phyloP scores from a whole-genome alignment of 2,329 filamentous ascomycete genomes.

The Pseudopyrenochaeta lycopersici region DNA sequence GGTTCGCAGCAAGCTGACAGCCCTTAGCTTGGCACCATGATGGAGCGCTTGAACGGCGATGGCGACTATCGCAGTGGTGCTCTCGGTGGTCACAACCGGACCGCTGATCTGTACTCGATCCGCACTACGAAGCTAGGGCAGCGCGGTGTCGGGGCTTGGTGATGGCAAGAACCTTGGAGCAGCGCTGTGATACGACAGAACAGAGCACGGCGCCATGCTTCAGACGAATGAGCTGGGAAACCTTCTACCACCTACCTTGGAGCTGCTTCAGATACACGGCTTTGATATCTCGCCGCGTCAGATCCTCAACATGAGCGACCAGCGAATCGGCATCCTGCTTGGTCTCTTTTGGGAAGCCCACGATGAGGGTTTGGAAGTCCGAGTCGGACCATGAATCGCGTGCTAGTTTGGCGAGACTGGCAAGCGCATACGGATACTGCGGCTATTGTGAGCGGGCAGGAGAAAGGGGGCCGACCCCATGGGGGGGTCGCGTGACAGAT shows the following conservation, averaged over 20 bases:
- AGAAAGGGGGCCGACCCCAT: slow-evolving; percentile 22
- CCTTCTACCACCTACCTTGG: slow-evolving; percentile 58
- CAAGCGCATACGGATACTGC: slow-evolving; percentile 81
- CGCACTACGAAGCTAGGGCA: slow-evolving; percentile 24
- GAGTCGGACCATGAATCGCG: slow-evolving; percentile 72
- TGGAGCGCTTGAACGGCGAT: slow-evolving; percentile 24
- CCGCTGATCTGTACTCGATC: slow-evolving; percentile 27
- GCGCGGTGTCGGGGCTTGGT: slow-evolving; percentile 29
- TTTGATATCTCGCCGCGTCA: slow-evolving; percentile 78
- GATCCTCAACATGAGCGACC: slow-evolving; percentile 72
- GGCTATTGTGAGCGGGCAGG: slow-evolving; percentile 41
- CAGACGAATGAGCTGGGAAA: slow-evolving; percentile 18
- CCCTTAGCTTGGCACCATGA: slow-evolving; percentile 17
- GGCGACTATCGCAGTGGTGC: slow-evolving; percentile 37
- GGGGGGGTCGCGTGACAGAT: slow-evolving; percentile 39
- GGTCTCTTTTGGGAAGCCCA: slow-evolving; percentile 74
- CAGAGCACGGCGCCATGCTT: slow-evolving; percentile 8
- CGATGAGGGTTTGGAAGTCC: slow-evolving; percentile 71
- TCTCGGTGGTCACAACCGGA: slow-evolving; percentile 27
- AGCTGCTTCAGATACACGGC: slow-evolving; percentile 79
- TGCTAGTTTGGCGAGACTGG: slow-evolving; percentile 70
- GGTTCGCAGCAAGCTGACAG: slow-evolving; percentile 11
- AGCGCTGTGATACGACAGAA: slow-evolving; percentile 4
- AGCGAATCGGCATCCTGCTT: slow-evolving; percentile 67
- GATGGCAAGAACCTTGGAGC: slow-evolving; percentile 27